Conservation (phyloP, 2,329 filamentous ascomycete genomes). For the Plectosphaerella cucumerina region DNA sequence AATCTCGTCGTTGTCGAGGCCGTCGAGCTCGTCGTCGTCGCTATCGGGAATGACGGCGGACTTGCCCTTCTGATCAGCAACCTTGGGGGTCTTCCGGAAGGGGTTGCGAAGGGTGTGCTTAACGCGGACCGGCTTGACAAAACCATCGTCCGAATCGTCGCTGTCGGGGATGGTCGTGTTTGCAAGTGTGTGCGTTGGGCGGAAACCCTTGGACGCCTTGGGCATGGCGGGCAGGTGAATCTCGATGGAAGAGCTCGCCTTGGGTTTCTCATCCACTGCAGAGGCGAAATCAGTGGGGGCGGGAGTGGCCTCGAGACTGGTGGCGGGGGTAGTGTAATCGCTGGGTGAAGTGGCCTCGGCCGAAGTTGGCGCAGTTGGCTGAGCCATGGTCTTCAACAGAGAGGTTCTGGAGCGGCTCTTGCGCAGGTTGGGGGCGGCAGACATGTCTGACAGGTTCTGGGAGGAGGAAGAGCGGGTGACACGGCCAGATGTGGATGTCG, state of each 20-base stretch:
- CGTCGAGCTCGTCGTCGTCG: conserved; percentile 33
- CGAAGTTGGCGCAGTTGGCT: conserved; percentile 26
- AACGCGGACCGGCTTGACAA: conserved; percentile 4
- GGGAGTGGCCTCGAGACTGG: conserved; percentile 36
- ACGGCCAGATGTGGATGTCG: neutral
- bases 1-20: conserved; percentile 18
- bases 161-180: neutral
- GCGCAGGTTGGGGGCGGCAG: conserved; percentile 15
- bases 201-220: conserved; percentile 34
- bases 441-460: conserved; percentile 6
- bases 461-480: conserved; percentile 12
- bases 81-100: conserved; percentile 13
- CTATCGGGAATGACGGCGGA: conserved; percentile 24
- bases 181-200: conserved; percentile 29
- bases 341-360: conserved; percentile 26
- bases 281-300: conserved; percentile 19
- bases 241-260: conserved; percentile 22
- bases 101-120: conserved; percentile 12
- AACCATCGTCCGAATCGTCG: conserved; percentile 8
- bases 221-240: conserved; percentile 25
- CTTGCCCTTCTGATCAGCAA: conserved; percentile 1
- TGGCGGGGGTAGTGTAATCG: conserved; percentile 37
- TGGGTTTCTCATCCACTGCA: conserved; percentile 7
- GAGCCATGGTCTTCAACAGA: conserved; percentile 7
- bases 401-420: conserved; percentile 23